Evolutionary conservation across 2,329 filamentous ascomycete species (phyloP), one percentile per base, ranked within the genome.

Genomic region (Metarhizium rileyi): DNA sequence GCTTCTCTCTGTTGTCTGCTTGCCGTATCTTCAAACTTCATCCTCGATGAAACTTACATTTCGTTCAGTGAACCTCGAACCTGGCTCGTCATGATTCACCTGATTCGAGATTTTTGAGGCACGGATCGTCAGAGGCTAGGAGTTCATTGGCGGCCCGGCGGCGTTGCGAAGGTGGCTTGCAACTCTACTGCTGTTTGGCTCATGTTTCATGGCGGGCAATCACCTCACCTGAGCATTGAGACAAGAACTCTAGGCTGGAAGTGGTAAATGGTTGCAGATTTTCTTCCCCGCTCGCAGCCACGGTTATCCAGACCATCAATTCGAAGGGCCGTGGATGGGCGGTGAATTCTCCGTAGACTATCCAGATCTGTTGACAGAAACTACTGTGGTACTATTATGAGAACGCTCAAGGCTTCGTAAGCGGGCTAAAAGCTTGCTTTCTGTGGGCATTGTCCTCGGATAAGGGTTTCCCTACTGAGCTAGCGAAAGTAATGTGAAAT

Each of bases 141-240:
- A 22, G n/a, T 44, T 44, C 9, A 43, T 26, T 45, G 26, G 42
- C 42, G 33, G 22, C 9, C 18, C 25, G 25, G 33, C 23, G 42
- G 48, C 33, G 16, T 7, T 20, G 25, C 9, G 14, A 42, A 23
- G 41, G 33, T 46, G 42, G 42, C 48, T 49, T 49, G 25, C 23
- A 12, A 43, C 30, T 33, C 14, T 33, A 14, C 30, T 33, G 30
- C 10, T 33, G 2, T 5, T 33, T 12, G 30, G 30, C 12, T 16
- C 16, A 12, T 33, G 30, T 33, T 12, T 25, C 12, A 25, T 12
- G 22, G 38, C 22, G 20, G 16, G 38, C 38, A 40, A 23, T 36
- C 33, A 50, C 44, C 36, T 47, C 38, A 38, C 22, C 40, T 16
- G 43, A 42, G 35, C 25, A 50, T 38, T 43, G 44, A 50, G 49